These are phyloP conservation scores for Yarrowia sp. DNA, from an alignment of 805 yeast species.

Conservation along the genomic window DNA sequence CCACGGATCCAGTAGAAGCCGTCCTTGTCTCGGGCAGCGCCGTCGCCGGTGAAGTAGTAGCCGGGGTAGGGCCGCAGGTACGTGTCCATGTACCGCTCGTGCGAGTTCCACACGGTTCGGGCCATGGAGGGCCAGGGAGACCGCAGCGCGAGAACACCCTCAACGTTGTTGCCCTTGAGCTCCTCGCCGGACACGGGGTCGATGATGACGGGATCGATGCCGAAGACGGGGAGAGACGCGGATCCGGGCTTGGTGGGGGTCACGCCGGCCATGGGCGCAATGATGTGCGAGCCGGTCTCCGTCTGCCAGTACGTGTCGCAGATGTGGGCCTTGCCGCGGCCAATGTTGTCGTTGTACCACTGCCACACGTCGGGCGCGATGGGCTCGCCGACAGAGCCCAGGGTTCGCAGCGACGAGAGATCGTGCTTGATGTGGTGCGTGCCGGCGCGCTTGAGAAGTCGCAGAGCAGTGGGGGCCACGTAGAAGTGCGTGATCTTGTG, in stretches of 20 bases:
- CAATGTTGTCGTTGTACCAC: slow-evolving; percentile 93
- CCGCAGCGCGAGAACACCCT: slow-evolving; percentile 90
- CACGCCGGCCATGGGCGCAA: slow-evolving; percentile 92
- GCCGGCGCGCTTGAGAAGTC: slow-evolving; percentile 88
- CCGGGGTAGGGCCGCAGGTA: slow-evolving; percentile 92
- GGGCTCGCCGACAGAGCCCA: slow-evolving; percentile 99
- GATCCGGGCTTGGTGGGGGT: slow-evolving; percentile 96
- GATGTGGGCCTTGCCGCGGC: slow-evolving; percentile 74
- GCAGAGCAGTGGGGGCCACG: slow-evolving; percentile 97
- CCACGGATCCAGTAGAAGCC: slow-evolving; percentile 98
- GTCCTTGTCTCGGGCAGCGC: slow-evolving; percentile 95
- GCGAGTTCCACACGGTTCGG: slow-evolving; percentile 89
- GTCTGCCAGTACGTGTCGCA: slow-evolving; percentile 99
- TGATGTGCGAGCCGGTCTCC: slow-evolving; percentile 93
- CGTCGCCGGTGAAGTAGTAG: slow-evolving; percentile 95
- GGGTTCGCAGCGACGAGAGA: slow-evolving; percentile 79
- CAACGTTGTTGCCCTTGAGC: slow-evolving; percentile 82
- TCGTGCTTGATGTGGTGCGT: slow-evolving; percentile 80
- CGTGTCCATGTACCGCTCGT: slow-evolving; percentile 82
- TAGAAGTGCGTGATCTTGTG: slow-evolving; percentile 93
- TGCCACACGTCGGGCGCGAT: slow-evolving; percentile 98
- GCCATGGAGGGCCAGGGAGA: slow-evolving; percentile 99
- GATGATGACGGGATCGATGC: slow-evolving; percentile 83
- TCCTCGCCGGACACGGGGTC: slow-evolving; percentile 92
- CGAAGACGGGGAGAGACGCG: slow-evolving; percentile 95